Conservation (phyloP, 1,284 basidiomycete genomes). For the Cutaneotrichosporon sp. region DNA sequence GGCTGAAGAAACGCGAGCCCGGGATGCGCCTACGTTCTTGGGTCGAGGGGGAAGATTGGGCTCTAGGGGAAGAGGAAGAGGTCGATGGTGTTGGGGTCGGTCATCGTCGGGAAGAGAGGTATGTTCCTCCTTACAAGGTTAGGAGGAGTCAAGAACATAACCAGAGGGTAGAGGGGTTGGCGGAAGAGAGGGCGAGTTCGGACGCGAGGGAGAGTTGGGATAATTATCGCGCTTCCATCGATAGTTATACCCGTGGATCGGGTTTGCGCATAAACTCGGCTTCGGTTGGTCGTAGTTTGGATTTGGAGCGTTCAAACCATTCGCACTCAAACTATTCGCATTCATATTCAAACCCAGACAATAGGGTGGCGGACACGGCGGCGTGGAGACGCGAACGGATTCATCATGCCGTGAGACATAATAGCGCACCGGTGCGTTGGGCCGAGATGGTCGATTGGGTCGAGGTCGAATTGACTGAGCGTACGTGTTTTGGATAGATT, state of each 20-base stretch:
- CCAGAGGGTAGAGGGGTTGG: too few relatives aligned
- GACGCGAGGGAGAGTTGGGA: not conserved
- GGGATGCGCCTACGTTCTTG: not conserved
- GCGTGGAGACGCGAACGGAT: not conserved
- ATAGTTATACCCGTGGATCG: not conserved
- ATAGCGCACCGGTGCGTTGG: not conserved
- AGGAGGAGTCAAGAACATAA: too few relatives aligned
- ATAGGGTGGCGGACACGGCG: not conserved
- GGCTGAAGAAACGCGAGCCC: not conserved
- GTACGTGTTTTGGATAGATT: not conserved
- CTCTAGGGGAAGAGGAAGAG: not conserved
- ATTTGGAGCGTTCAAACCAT: not conserved
- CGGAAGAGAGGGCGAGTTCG: not conserved
- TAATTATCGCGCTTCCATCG: not conserved
- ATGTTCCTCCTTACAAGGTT: not conserved
- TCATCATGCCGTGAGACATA: not conserved
- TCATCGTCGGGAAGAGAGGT: not conserved
- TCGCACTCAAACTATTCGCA: not conserved
- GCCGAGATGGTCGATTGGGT: conserved; percentile 1
- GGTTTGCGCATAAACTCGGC: not conserved
- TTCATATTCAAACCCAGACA: not conserved
- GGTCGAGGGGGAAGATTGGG: not conserved
- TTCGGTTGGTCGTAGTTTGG: too few relatives aligned
- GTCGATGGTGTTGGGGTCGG: not conserved
- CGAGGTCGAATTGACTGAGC: conserved; percentile 4